Evolutionary conservation across 1,284 basidiomycete genomes (phyloP).

Genomic region (Leccinum subrobustum): DNA sequence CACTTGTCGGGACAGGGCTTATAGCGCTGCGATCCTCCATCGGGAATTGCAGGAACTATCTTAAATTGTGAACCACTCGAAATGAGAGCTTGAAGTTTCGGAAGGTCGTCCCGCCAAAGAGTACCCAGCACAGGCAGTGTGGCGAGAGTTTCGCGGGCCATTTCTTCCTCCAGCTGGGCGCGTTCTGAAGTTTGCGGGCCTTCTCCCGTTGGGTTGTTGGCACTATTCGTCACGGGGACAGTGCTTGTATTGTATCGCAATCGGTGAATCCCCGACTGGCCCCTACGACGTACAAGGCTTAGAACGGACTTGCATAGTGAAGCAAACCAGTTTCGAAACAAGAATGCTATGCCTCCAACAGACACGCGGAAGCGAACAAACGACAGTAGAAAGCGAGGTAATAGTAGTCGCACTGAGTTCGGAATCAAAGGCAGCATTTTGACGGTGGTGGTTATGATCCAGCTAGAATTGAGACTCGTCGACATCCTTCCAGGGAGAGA

Average conservation of each 20-base stretch:
- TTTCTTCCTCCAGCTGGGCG: neutral
- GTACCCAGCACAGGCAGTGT: neutral
- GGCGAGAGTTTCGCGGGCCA: constrained; percentile 1
- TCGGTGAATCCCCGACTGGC: neutral
- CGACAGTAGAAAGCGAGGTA: neutral
- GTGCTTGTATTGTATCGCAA: neutral
- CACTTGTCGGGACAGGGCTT: neutral
- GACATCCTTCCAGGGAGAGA: neutral
- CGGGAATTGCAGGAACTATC: constrained; percentile 13
- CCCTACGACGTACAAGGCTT: neutral
- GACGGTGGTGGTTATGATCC: neutral
- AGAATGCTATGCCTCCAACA: neutral
- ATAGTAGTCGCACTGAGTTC: neutral
- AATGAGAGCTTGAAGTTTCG: neutral
- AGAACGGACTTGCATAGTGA: constrained; percentile 10
- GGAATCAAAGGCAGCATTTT: neutral
- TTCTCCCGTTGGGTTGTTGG: neutral
- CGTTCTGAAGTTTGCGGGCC: neutral
- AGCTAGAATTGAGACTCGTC: neutral
- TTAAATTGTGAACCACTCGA: neutral
- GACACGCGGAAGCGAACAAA: neutral
- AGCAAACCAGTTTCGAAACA: constrained; percentile 4
- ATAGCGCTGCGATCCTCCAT: constrained; percentile 18
- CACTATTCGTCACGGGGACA: neutral
- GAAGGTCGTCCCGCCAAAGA: constrained; percentile 1